Conservation (phyloP, 306 rosid species). For the Quercus glauca region DNA sequence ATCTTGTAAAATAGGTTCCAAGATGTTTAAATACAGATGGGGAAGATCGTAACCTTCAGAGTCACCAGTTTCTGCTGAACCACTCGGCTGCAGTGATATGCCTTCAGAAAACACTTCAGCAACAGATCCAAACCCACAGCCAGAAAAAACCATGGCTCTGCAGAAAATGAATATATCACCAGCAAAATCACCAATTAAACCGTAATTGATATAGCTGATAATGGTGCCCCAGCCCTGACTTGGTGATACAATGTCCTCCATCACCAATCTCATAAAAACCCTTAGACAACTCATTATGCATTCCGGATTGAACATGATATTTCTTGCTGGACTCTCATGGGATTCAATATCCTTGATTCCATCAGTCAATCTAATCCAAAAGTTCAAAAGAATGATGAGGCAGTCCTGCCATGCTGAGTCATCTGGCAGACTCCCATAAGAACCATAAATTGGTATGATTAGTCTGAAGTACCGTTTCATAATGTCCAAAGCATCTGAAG, state of each 20-base stretch:
- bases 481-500: conserved; percentile 69
- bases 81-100: conserved; percentile 44
- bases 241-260: conserved; percentile 87
- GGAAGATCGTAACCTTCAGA: conserved; percentile 61
- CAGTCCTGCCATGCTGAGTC: conserved; percentile 93
- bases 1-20: conserved; percentile 66
- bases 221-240: conserved; percentile 88
- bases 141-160: conserved; percentile 83
- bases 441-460: conserved; percentile 55
- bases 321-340: conserved; percentile 43
- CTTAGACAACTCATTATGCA: conserved; percentile 62
- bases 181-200: conserved; percentile 60
- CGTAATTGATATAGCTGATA: conserved; percentile 51
- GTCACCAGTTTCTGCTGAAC: conserved; percentile 34
- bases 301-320: conserved; percentile 48
- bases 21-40: conserved; percentile 59
- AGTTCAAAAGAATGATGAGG: conserved; percentile 74
- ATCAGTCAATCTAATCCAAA: conserved; percentile 80
- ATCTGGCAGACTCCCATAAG: conserved; percentile 65
- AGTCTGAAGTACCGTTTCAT: conserved; percentile 71
- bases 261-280: conserved; percentile 74
- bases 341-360: conserved; percentile 66
- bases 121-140: conserved; percentile 83
- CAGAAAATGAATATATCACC: conserved; percentile 62
- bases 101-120: conserved; percentile 72